Evolutionary conservation across 768 basidiomycete species (phyloP).

Genomic region (Collybia nuda): DNA sequence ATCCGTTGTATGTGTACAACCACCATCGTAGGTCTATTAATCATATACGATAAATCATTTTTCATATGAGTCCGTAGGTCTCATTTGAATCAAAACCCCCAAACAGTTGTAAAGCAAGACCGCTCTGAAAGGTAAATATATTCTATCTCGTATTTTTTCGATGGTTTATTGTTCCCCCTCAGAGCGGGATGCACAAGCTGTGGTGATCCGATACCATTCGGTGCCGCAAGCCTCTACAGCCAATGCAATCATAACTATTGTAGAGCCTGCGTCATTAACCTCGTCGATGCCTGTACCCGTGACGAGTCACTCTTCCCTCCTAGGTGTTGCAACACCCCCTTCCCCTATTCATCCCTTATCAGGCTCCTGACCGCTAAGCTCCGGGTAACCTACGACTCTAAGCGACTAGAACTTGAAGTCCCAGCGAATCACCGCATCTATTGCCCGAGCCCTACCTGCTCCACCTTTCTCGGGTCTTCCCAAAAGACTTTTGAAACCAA

Average conservation of each 20-base stretch:
- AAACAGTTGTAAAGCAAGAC: no score
- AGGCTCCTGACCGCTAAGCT: constrained; percentile 28
- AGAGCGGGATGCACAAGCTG: constrained; percentile 30
- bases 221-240: constrained; percentile 27
- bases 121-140: no score
- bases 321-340: constrained; percentile 43
- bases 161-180: no score
- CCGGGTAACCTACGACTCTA: constrained; percentile 33
- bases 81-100: no score
- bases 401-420: constrained; percentile 45
- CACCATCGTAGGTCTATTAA: no score
- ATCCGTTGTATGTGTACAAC: no score
- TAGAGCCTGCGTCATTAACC: constrained; percentile 36
- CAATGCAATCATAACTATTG: constrained; percentile 51
- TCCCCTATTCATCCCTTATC: constrained; percentile 25
- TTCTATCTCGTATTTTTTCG: no score
- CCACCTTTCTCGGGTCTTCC: constrained; percentile 49
- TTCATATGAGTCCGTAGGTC: no score
- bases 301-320: constrained; percentile 56
- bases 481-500: constrained; percentile 1
- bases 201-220: constrained; percentile 25
- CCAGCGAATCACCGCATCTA: constrained; percentile 46
- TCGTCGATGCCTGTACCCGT: constrained; percentile 38
- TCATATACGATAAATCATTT: no score
- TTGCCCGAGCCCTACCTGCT: constrained; percentile 48